phyloP scores from a whole-genome alignment of 768 basidiomycete species.

The Kwoniella pini region DNA sequence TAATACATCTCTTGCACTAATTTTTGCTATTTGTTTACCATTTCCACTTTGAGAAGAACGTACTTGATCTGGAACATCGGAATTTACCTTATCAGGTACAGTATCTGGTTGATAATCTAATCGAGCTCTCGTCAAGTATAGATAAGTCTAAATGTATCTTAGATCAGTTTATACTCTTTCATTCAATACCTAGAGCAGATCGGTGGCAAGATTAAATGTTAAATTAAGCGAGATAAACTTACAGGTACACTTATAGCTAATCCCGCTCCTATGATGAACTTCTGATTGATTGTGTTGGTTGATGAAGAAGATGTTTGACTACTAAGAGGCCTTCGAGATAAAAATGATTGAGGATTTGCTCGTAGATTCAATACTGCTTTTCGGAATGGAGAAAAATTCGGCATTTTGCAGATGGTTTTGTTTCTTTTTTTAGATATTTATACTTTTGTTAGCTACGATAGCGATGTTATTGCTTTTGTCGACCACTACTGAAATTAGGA shows the following conservation, averaged over 20 bases:
- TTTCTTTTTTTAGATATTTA: no score
- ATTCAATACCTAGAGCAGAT: no score
- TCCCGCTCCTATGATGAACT: constrained; percentile 11
- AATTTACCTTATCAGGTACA: constrained; percentile 13
- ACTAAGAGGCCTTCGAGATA: background rate
- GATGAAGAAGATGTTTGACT: background rate
- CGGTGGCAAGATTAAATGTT: background rate
- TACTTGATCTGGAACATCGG: constrained; percentile 22
- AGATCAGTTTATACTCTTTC: no score
- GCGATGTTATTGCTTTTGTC: no score
- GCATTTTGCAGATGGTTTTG: background rate
- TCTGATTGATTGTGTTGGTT: constrained; percentile 1
- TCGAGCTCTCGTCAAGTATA: constrained; percentile 25
- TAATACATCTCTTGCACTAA: constrained; percentile 36
- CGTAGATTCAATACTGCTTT: background rate
- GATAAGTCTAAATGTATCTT: constrained; percentile 21
- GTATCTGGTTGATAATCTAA: constrained; percentile 28
- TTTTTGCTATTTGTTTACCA: constrained; percentile 1
- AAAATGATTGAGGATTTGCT: background rate
- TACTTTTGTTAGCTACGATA: no score
- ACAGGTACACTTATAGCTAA: constrained; percentile 24
- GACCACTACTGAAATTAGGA: no score
- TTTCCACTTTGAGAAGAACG: constrained; percentile 1
- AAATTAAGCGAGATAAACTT: background rate
- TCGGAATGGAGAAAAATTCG: background rate